phyloP scores from a whole-genome alignment of 805 yeast species.

The Candida odintsovae region DNA sequence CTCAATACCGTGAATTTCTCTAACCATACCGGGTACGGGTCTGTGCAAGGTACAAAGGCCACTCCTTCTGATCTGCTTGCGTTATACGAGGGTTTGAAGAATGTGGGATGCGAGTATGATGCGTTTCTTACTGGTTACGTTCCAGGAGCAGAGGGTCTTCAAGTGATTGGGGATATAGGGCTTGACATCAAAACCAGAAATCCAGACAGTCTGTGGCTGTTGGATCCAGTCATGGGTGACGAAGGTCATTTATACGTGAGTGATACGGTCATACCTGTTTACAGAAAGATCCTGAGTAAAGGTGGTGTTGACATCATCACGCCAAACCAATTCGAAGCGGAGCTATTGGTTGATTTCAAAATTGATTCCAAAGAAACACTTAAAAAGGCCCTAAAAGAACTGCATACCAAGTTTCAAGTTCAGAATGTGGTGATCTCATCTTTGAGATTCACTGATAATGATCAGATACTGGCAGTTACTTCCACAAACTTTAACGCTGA shows the following conservation, averaged over 20 bases:
- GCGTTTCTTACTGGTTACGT: constrained; percentile 66
- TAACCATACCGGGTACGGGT: constrained; percentile 69
- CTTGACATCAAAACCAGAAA: constrained; percentile 29
- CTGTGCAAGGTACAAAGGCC: constrained; percentile 42
- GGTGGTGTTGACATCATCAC: constrained; percentile 67
- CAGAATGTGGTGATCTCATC: constrained; percentile 67
- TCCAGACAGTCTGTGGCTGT: constrained; percentile 42
- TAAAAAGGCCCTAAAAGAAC: constrained; percentile 35
- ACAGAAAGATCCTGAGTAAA: constrained; percentile 37
- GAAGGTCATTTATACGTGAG: constrained; percentile 66
- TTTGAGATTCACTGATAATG: constrained; percentile 27
- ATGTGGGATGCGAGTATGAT: constrained; percentile 33
- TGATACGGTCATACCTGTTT: constrained; percentile 52
- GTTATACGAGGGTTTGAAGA: constrained; percentile 34
- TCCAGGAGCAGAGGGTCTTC: constrained; percentile 48
- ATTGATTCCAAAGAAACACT: constrained; percentile 37
- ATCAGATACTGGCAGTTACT: constrained; percentile 13
- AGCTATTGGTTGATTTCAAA: constrained; percentile 51
- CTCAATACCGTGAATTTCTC: constrained; percentile 61
- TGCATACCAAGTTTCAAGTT: constrained; percentile 46
- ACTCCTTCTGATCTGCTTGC: constrained; percentile 34
- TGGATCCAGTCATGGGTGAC: constrained; percentile 83
- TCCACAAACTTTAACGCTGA: constrained; percentile 10
- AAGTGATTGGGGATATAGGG: constrained; percentile 36
- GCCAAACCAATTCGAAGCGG: constrained; percentile 89